Conservation (phyloP, 306 rosid genomes). For the Dalbergia oliveri region DNA sequence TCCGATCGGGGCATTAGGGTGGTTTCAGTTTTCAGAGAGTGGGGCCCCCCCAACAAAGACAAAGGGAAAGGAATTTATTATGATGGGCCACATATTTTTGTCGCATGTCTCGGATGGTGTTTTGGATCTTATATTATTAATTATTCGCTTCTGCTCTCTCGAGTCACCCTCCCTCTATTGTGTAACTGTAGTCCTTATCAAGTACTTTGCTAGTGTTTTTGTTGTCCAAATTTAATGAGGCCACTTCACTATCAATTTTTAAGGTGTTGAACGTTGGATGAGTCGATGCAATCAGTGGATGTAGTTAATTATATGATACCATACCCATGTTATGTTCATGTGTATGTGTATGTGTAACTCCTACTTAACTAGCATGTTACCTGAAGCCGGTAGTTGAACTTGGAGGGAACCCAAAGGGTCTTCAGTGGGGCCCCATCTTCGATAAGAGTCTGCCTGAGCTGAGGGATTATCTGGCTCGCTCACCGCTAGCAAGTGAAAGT, state of each 20-base stretch:
- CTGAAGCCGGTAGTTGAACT: conserved; percentile 59
- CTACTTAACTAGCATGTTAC: conserved; percentile 47
- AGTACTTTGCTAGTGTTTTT: background rate
- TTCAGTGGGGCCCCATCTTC: conserved; percentile 56
- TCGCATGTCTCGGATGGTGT: background rate
- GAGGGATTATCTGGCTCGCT: conserved; percentile 46
- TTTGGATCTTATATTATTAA: background rate
- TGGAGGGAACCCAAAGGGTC: conserved; percentile 32
- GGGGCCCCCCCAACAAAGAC: conserved; percentile 7
- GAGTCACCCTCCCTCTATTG: background rate
- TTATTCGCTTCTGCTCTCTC: too few relatives aligned
- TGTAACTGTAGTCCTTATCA: conserved; percentile 32
- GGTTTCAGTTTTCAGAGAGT: background rate
- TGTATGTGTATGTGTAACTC: background rate
- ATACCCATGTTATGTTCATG: background rate
- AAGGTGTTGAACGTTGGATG: conserved; percentile 9
- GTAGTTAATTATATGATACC: background rate
- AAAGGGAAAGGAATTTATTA: conserved; percentile 13
- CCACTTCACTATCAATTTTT: background rate
- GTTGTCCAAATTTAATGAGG: background rate
- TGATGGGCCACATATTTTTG: conserved; percentile 35
- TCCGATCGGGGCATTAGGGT: background rate
- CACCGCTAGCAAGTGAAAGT: conserved; percentile 68
- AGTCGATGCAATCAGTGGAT: background rate
- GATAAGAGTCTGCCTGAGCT: conserved; percentile 47